Evolutionary conservation across 2,329 filamentous ascomycete species (phyloP), one percentile per base, ranked within the genome.

Genomic region (Phaeomoniella chlamydospora): DNA sequence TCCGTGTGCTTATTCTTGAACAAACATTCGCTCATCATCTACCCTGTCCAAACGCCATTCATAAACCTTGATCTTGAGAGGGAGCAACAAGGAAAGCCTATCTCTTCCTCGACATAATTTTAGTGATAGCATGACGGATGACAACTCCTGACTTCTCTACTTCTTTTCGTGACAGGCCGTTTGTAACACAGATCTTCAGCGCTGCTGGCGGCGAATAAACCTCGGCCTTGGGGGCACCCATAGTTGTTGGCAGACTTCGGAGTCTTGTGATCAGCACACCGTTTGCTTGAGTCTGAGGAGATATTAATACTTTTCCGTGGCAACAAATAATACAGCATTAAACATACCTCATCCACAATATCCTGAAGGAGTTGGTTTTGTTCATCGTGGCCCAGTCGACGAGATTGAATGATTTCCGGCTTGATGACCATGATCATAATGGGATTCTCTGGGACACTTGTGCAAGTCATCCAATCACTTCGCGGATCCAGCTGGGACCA

Each of bases 41-140:
- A n/a, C n/a, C n/a, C n/a, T n/a, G n/a, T n/a, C n/a, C n/a, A n/a
- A n/a, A n/a, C n/a, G n/a, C n/a, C n/a, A n/a, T n/a, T n/a, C n/a
- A n/a, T n/a, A n/a, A n/a, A n/a, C n/a, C n/a, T n/a, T n/a, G n/a
- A n/a, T n/a, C n/a, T n/a, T n/a, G n/a, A n/a, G n/a, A n/a, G n/a
- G n/a, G n/a, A n/a, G n/a, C n/a, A n/a, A n/a, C n/a, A n/a, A n/a
- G n/a, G n/a, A n/a, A n/a, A n/a, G n/a, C n/a, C n/a, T n/a, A 65
- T 45, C 59, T 68, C 51, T 59, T 61, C 49, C 61, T 61, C 47
- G 67, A 71, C 69, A 98, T 76, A 41, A 96, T 76, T 62, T 94
- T 94, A 35, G 87, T 93, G 45, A 96, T 83, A 11, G 90, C 88
- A 60, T 94, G 87, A 41, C 88, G 71, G 46, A 98, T 87, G 6